Evolutionary conservation across 768 basidiomycete species (phyloP).

Genomic region (Serendipita sp.): DNA sequence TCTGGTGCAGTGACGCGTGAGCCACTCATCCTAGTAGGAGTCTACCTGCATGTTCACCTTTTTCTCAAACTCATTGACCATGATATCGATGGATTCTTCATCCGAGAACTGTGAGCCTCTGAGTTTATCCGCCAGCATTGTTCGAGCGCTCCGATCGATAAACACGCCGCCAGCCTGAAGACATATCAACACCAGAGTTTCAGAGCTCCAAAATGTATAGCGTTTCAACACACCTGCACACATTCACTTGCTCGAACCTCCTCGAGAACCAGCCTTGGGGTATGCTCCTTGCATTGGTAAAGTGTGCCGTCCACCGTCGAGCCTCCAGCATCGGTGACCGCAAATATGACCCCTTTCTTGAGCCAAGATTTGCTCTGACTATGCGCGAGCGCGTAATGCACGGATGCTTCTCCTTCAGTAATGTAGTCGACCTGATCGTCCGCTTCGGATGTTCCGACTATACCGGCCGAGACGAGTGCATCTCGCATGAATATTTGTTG

Average conservation of each 20-base stretch:
- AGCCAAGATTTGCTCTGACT: constrained; percentile 20
- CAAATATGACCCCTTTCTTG: constrained; percentile 12
- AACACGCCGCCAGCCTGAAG: neutral
- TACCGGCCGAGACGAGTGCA: constrained; percentile 27
- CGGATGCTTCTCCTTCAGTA: constrained; percentile 37
- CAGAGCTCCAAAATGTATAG: too few species aligned
- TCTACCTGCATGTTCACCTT: neutral
- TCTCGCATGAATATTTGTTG: constrained; percentile 29
- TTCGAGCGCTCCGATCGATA: constrained; percentile 1
- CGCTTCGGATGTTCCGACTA: constrained; percentile 23
- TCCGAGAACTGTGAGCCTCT: neutral
- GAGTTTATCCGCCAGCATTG: constrained; percentile 3
- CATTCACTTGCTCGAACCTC: constrained; percentile 2
- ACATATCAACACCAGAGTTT: neutral
- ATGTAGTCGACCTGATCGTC: constrained; percentile 28
- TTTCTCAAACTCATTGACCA: neutral
- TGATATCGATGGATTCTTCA: neutral
- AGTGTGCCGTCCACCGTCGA: constrained; percentile 46
- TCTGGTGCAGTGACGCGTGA: neutral
- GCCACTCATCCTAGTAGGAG: too few species aligned
- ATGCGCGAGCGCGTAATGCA: constrained; percentile 31
- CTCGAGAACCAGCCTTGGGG: neutral
- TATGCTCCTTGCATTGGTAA: constrained; percentile 23
- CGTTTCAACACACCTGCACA: neutral
- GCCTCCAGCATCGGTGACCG: constrained; percentile 44